A percentile compares a stretch with the other conserved stretches of the same genome.
These are phyloP conservation scores for Phytophthora meadii DNA, from an alignment of 352 stramenopile species.

Conservation along the genomic window DNA sequence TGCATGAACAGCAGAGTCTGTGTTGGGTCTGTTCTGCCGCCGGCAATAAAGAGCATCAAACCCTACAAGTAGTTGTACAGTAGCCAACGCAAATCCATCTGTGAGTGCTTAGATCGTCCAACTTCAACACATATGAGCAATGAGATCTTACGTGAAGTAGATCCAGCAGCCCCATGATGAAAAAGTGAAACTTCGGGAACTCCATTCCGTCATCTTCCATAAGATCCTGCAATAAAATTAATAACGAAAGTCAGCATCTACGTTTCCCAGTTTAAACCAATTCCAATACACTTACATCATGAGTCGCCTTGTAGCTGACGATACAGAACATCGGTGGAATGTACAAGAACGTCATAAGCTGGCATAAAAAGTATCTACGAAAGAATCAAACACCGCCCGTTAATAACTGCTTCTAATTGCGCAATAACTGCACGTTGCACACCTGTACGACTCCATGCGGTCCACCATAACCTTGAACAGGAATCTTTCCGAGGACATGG, in stretches of 20 bases:
- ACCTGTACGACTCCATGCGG: constrained; percentile 91
- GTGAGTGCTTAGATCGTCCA: constrained; percentile 1
- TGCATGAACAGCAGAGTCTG: constrained; percentile 89
- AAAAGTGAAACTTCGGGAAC: constrained; percentile 89
- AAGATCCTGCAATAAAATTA: constrained; percentile 64
- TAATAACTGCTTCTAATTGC: constrained; percentile 1
- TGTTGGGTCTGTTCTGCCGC: constrained; percentile 81
- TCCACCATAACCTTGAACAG: constrained; percentile 91
- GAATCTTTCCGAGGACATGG: constrained; percentile 85
- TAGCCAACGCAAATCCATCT: background rate
- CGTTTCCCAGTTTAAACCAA: background rate
- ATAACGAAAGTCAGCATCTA: background rate
- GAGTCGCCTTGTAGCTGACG: constrained; percentile 84
- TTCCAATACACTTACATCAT: constrained; percentile 52
- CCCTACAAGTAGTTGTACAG: constrained; percentile 42
- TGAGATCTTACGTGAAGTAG: constrained; percentile 68
- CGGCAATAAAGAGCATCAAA: constrained; percentile 86
- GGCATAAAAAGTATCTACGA: constrained; percentile 84
- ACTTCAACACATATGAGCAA: background rate
- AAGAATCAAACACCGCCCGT: constrained; percentile 6
- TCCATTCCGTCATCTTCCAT: constrained; percentile 86
- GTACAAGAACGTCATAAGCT: constrained; percentile 90
- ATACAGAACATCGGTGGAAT: constrained; percentile 89
- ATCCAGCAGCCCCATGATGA: constrained; percentile 87
- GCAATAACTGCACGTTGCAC: constrained; percentile 1